Percentiles rank a stretch among this genome's conserved stretches.
phyloP scores from a whole-genome alignment of 1,284 basidiomycete species.

The Chalciporus sp. region DNA sequence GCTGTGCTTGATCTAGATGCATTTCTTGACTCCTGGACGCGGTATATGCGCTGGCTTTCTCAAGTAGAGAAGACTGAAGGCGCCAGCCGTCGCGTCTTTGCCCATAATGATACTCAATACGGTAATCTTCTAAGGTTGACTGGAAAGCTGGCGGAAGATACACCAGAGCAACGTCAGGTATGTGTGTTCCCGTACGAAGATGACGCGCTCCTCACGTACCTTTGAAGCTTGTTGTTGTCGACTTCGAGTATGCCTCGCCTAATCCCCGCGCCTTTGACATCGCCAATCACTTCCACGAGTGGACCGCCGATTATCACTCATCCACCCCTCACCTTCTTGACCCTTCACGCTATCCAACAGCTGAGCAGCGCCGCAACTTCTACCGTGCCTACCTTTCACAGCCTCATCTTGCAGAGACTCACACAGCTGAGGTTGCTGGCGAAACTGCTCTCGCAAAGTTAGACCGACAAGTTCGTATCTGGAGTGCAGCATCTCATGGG shows the following conservation, averaged over 20 bases:
- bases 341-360: slow-evolving; percentile 71
- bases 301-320: slow-evolving; percentile 89
- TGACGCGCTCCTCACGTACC: slow-evolving; percentile 12
- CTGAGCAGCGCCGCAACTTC: slow-evolving; percentile 77
- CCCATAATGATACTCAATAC: slow-evolving; percentile 93
- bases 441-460: slow-evolving; percentile 49
- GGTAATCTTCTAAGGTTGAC: slow-evolving; percentile 86
- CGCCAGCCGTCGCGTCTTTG: slow-evolving; percentile 69
- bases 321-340: slow-evolving; percentile 74
- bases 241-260: slow-evolving; percentile 92
- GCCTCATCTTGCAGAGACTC: slow-evolving; percentile 35
- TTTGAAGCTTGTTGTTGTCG: slow-evolving; percentile 84
- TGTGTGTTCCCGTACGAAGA: background rate
- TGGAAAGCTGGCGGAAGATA: slow-evolving; percentile 47
- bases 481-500: slow-evolving; percentile 87
- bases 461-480: slow-evolving; percentile 77
- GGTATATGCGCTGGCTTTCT: slow-evolving; percentile 70
- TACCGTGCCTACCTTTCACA: slow-evolving; percentile 81
- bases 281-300: slow-evolving; percentile 95
- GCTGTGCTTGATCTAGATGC: slow-evolving; percentile 58
- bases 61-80: slow-evolving; percentile 58
- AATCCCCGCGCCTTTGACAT: slow-evolving; percentile 93
- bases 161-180: slow-evolving; percentile 72
- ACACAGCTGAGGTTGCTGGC: slow-evolving; percentile 32
- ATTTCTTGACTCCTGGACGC: slow-evolving; percentile 67